Base-by-base conservation (phyloP, 2,329 filamentous ascomycete species). In the Cladophialophora immunda region DNA sequence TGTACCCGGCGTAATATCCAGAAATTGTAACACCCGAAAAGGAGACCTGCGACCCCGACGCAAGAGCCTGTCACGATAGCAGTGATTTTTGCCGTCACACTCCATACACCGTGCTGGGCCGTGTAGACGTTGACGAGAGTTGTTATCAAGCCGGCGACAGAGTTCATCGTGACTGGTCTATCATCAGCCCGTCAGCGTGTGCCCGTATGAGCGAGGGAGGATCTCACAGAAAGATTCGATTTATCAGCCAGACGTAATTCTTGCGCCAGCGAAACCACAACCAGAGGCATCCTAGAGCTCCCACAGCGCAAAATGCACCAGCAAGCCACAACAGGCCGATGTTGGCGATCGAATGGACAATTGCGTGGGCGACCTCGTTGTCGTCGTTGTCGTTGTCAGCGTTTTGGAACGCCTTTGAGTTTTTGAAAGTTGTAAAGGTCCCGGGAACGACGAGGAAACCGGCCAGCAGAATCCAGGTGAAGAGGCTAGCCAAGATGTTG, bases 241-340 rank as follows among this genome's bases (percentile, higher is more conserved):
- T 84, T 8, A 85, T 77, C 25, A 86, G 76, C 85, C 84, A 87
- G 19, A 86, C 78, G 64, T 86, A 86, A 69, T 87, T 86, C 17
- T 74, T 71, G 45, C 80, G 74, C 75, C 82, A 83, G 22, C 76
- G 75, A 59, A 78, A 75, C 67, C 79, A 83, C n/a, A 87, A 75
- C 72, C 76, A 78, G 2, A 78, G 58, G 72, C 83, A 81, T 3
- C 82, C 81, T 0, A 77, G 54, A 1, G 74, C 71, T 2, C 82
- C 82, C 4, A 81, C 64, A 7, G 75, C 76, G 64, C 84, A 82
- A 32, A 81, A 80, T 8, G 79, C 74, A 17, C 79, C 81, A 1
- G 81, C 80, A 15, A 85, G 73, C 30, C 79, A 82, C 22, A 85
- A 74, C 8, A 84, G 73, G 1, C 77, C 80, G n/a, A 80, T 73